These are phyloP conservation scores for Ceratocystis eucalypticola DNA, from an alignment of 2,329 filamentous ascomycete genomes.

Conservation along the genomic window DNA sequence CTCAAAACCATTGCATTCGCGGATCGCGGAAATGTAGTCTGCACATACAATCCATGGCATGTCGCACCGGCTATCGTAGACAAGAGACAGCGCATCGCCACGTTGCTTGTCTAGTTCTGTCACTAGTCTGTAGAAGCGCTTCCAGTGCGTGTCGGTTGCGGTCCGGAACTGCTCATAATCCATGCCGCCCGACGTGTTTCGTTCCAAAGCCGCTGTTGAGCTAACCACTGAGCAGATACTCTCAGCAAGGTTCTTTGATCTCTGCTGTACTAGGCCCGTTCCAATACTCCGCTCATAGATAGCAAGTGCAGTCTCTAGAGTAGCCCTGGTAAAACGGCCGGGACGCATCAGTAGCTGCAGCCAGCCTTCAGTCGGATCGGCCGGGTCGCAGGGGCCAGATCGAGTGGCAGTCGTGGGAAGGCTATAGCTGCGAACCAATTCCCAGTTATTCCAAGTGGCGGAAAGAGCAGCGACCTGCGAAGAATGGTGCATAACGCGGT, in stretches of 20 bases:
- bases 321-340: constrained; percentile 64
- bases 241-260: constrained; percentile 53
- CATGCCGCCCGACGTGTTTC: constrained; percentile 47
- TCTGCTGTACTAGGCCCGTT: constrained; percentile 29
- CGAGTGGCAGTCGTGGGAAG: constrained; percentile 38
- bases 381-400: constrained; percentile 49
- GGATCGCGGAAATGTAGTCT: constrained; percentile 65
- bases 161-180: constrained; percentile 63
- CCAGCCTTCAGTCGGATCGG: constrained; percentile 73
- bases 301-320: constrained; percentile 67
- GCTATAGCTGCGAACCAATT: constrained; percentile 49
- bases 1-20: constrained; percentile 69
- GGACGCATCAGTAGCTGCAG: constrained; percentile 70
- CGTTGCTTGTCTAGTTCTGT: constrained; percentile 76
- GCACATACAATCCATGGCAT: constrained; percentile 76
- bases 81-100: constrained; percentile 66
- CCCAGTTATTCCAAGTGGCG: constrained; percentile 58
- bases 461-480: constrained; percentile 54
- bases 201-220: constrained; percentile 52
- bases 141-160: constrained; percentile 73
- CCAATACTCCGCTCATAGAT: constrained; percentile 61
- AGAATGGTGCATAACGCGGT: constrained; percentile 58
- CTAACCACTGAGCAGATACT: constrained; percentile 61
- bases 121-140: constrained; percentile 73
- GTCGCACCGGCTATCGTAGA: constrained; percentile 55